Evolutionary conservation across 345 rosid genomes (phyloP), one percentile per base, ranked within the genome.

Genomic region (Pelargonium nanum): DNA sequence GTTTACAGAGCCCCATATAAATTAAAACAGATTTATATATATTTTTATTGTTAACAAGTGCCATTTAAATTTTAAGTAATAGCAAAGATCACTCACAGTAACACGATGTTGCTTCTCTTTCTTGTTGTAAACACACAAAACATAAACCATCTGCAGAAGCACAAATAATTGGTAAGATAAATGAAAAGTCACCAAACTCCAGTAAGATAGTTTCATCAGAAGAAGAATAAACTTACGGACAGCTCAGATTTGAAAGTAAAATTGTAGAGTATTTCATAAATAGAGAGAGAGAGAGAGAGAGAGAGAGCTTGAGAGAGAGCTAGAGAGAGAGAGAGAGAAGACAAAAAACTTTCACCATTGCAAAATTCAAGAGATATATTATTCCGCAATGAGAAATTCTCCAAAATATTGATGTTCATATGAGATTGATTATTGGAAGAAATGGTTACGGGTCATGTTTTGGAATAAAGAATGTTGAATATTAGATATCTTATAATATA

Each of bases 131-230:
- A 90, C 80, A 30, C 84, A 94, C 61, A 94, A 76, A 68, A 94
- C 99, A 23, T 94, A 94, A 61, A 94, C 85, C 97, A 86, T 90
- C 99, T 94, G 99, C 75, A 74, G 59, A 45, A 66, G 68, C 19
- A 67, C 55, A 69, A 67, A 28, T 24, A 44, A 24, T 17, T 57
- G 48, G 15, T 40, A 6, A 40, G 48, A 40, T 12, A 40, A 40
- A 17, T 40, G 48, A 40, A 40, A 40, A 40, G 48, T 40, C 48
- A 12, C 48, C 48, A 12, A 40, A 40, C 15, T 40, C 48, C 9
- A 40, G 48, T 40, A 40, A 40, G 48, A 40, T 17, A 6, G 15
- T 40, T 40, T 8, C 16, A 40, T 40, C 48, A 40, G 16, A 40
- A 2, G 48, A 40, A 7, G 48, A 17, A 40, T 9, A 40, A 40